Percentiles rank a stretch among this genome's conserved stretches.
These are phyloP conservation scores for Nothophaeocryptopus gaeumannii DNA, from an alignment of 2,329 filamentous ascomycete genomes.

Conservation along the genomic window DNA sequence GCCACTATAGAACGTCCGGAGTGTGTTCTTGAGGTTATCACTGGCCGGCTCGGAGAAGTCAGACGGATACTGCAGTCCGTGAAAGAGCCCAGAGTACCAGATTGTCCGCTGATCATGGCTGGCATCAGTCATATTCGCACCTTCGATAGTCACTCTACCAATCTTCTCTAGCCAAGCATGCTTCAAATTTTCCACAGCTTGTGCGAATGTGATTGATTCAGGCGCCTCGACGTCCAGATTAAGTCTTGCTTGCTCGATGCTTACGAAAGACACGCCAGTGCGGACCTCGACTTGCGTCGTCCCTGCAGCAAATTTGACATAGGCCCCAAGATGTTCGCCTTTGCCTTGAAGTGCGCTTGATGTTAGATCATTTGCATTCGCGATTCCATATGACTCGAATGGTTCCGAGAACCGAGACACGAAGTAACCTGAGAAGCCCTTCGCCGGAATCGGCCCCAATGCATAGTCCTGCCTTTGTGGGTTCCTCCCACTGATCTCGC, in stretches of 20 bases:
- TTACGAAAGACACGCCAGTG: slow-evolving; percentile 49
- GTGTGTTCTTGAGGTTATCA: slow-evolving; percentile 9
- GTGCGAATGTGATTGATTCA: slow-evolving; percentile 37
- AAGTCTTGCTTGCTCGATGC: slow-evolving; percentile 46
- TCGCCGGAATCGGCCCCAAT: slow-evolving; percentile 43
- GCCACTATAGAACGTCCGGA: slow-evolving; percentile 45
- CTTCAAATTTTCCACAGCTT: slow-evolving; percentile 43
- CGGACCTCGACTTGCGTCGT: slow-evolving; percentile 43
- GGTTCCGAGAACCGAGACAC: slow-evolving; percentile 48
- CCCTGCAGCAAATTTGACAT: slow-evolving; percentile 39
- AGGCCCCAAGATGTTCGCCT: slow-evolving; percentile 43
- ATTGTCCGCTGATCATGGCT: slow-evolving; percentile 46
- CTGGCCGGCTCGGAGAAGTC: slow-evolving; percentile 48
- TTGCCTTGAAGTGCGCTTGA: slow-evolving; percentile 28
- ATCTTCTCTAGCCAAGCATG: slow-evolving; percentile 48
- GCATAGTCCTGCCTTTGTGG: slow-evolving; percentile 48
- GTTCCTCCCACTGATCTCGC: slow-evolving; percentile 46
- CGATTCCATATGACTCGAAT: slow-evolving; percentile 40
- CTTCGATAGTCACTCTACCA: slow-evolving; percentile 43
- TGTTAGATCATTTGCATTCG: slow-evolving; percentile 23
- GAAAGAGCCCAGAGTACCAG: slow-evolving; percentile 49
- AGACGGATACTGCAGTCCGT: slow-evolving; percentile 48
- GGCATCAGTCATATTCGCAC: slow-evolving; percentile 41
- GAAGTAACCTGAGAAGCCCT: slow-evolving; percentile 46
- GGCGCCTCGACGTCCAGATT: slow-evolving; percentile 48